Conservation (phyloP, 768 basidiomycete species). For the Russula emetica region DNA sequence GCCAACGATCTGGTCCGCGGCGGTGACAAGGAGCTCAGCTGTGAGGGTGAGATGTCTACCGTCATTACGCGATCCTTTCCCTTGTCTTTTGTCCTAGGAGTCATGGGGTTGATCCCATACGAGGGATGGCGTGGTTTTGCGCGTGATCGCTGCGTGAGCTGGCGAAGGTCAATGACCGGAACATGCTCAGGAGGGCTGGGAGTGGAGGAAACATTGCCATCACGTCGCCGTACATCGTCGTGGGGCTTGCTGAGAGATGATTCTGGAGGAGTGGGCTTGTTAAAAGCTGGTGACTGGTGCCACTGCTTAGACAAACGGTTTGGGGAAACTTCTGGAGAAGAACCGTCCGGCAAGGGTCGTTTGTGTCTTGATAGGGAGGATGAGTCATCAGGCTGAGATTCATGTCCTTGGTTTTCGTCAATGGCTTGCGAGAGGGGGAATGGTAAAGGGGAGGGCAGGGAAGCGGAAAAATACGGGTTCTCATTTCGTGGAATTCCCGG, state of each 20-base stretch:
- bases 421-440: constrained; percentile 21
- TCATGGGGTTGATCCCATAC: constrained; percentile 27
- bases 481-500: constrained; percentile 15
- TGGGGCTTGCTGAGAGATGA: not conserved
- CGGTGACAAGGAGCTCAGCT: constrained; percentile 34
- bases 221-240: constrained; percentile 25
- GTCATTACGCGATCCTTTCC: constrained; percentile 13
- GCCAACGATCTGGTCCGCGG: constrained; percentile 30
- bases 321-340: constrained; percentile 1
- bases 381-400: not conserved
- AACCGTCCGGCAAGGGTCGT: not conserved
- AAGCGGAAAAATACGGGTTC: not conserved
- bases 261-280: not conserved
- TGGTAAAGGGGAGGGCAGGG: constrained; percentile 11
- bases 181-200: constrained; percentile 32
- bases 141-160: constrained; percentile 41
- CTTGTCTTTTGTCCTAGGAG: not conserved
- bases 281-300: not conserved
- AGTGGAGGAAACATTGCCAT: constrained; percentile 29
- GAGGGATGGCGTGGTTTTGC: constrained; percentile 34
- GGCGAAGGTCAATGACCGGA: constrained; percentile 40
- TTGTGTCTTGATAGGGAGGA: not conserved
- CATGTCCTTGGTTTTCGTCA: not conserved
- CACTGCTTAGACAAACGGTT: not conserved
- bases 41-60: constrained; percentile 33